These are phyloP conservation scores for Myriosclerotinia scirpicola DNA, from an alignment of 2,329 filamentous ascomycete genomes.

Conservation along the genomic window DNA sequence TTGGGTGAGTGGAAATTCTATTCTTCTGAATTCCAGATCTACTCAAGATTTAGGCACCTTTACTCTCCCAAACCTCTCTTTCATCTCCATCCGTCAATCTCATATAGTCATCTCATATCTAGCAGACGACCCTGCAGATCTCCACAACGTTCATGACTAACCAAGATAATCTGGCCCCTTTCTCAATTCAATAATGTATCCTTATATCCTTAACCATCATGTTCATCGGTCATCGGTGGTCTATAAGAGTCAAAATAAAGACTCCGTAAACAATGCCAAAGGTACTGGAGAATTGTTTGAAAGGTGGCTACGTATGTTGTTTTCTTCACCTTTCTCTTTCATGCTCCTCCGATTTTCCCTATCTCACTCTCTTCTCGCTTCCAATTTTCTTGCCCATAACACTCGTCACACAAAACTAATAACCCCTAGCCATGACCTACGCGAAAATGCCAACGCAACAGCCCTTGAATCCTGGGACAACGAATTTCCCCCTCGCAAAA, in stretches of 20 bases:
- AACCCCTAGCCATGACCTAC: not conserved
- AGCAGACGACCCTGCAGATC: not conserved
- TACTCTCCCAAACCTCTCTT: not conserved
- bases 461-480: slow-evolving; percentile 18
- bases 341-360: not conserved
- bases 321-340: not conserved
- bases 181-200: slow-evolving; percentile 29
- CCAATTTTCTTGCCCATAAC: not conserved
- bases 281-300: slow-evolving; percentile 29
- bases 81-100: not conserved
- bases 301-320: slow-evolving; percentile 28
- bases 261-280: slow-evolving; percentile 26
- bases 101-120: not conserved
- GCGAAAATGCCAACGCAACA: not conserved
- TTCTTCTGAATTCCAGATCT: not conserved
- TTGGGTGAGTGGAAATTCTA: not conserved
- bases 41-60: not conserved
- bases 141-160: slow-evolving; percentile 24
- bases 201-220: slow-evolving; percentile 27
- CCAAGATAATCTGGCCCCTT: slow-evolving; percentile 25
- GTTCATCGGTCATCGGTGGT: slow-evolving; percentile 26
- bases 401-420: not conserved
- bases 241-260: slow-evolving; percentile 24
- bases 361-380: not conserved
- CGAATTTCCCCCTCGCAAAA: slow-evolving; percentile 7